Evolutionary conservation across 108 stramenopile species (phyloP).

Genomic region (Pseudonitzschia multistriata): DNA sequence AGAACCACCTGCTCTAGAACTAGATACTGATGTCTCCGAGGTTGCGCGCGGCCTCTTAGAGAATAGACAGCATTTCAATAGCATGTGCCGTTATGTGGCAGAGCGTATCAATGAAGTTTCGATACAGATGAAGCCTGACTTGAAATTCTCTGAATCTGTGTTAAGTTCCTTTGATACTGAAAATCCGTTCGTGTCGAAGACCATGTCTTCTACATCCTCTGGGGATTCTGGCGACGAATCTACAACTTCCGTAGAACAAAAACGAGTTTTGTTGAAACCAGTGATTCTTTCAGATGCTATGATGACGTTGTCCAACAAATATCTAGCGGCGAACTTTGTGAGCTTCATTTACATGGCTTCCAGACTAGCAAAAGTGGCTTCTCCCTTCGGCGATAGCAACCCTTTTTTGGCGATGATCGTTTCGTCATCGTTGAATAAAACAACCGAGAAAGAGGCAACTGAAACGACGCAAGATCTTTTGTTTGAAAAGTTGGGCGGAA

Average conservation of each 20-base stretch:
- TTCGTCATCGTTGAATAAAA: constrained; percentile 12
- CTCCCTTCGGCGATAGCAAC: constrained; percentile 54
- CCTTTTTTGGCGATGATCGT: constrained; percentile 56
- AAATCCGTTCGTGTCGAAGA: neutral
- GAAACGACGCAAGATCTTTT: constrained; percentile 25
- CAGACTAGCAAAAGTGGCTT: constrained; percentile 35
- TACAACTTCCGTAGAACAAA: constrained; percentile 12
- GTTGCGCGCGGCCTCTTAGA: constrained; percentile 24
- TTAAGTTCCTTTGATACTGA: constrained; percentile 1
- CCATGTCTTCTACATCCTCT: neutral
- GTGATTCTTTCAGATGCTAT: constrained; percentile 23
- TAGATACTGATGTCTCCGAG: constrained; percentile 7
- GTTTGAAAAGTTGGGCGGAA: constrained; percentile 26
- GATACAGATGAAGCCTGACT: constrained; percentile 4
- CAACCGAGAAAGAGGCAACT: neutral
- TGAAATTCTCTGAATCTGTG: neutral
- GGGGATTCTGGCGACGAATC: neutral
- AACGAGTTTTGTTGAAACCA: constrained; percentile 34
- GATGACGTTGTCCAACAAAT: constrained; percentile 23
- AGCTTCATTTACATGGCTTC: constrained; percentile 55
- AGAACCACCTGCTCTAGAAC: neutral
- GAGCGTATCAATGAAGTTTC: constrained; percentile 35
- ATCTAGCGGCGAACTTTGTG: constrained; percentile 67
- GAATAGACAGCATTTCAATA: constrained; percentile 58
- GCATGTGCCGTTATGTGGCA: constrained; percentile 47